Evolutionary conservation across 129 eudicot species (phyloP).

Genomic region (Arctium minus): DNA sequence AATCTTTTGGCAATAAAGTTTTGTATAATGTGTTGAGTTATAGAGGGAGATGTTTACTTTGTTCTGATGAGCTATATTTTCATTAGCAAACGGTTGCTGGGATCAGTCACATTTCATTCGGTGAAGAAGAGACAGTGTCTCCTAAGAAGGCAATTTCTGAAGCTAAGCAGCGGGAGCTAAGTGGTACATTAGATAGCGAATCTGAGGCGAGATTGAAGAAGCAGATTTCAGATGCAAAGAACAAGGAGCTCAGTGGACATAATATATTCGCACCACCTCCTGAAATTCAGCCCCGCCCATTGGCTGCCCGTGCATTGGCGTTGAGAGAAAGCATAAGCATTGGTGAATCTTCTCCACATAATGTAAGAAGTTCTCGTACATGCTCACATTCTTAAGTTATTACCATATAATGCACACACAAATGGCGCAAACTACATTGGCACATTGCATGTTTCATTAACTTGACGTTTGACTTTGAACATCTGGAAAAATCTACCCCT

Average conservation of each 20-base stretch:
- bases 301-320: constrained; percentile 75
- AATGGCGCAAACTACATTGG: neutral
- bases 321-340: constrained; percentile 69
- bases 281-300: constrained; percentile 83
- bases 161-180: constrained; percentile 92
- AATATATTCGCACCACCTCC: constrained; percentile 94
- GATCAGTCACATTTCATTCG: constrained; percentile 87
- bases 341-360: constrained; percentile 51
- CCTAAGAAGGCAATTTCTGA: constrained; percentile 76
- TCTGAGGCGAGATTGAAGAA: constrained; percentile 73
- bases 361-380: constrained; percentile 32
- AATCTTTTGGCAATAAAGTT: neutral
- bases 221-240: constrained; percentile 75
- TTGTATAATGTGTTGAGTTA: neutral
- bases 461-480: constrained; percentile 4
- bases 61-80: neutral
- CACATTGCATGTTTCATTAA: neutral
- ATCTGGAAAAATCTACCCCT: neutral
- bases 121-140: constrained; percentile 71
- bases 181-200: constrained; percentile 71
- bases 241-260: constrained; percentile 91
- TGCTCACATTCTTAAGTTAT: neutral
- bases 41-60: neutral
- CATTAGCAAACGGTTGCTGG: constrained; percentile 80
- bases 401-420: neutral